phyloP scores from a whole-genome alignment of 495 filamentous ascomycete species.

The Trichoderma orchidacearum region DNA sequence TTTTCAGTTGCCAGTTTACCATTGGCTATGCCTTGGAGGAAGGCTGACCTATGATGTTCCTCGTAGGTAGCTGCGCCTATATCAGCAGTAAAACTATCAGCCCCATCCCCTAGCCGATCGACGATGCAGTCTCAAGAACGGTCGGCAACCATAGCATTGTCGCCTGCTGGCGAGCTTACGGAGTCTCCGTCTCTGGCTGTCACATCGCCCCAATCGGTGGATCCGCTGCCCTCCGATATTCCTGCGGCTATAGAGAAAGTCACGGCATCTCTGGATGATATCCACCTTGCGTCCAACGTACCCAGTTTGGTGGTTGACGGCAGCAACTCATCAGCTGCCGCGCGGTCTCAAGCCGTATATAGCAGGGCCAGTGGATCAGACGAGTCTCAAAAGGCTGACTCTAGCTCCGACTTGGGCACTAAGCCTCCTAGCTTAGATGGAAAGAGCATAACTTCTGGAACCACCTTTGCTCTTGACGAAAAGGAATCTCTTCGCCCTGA shows the following conservation, averaged over 20 bases:
- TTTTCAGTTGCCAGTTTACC: background rate
- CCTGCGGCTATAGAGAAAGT: constrained; percentile 10
- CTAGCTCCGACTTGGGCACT: constrained; percentile 59
- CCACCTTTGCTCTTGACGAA: constrained; percentile 85
- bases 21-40: background rate
- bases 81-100: constrained; percentile 26
- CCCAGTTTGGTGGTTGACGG: constrained; percentile 38
- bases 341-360: constrained; percentile 4
- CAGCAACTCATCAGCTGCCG: constrained; percentile 12
- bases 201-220: background rate
- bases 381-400: constrained; percentile 42
- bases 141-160: background rate
- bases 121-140: background rate
- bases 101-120: constrained; percentile 14
- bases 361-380: constrained; percentile 29
- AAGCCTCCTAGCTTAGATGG: constrained; percentile 82
- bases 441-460: constrained; percentile 82
- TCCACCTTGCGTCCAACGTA: constrained; percentile 20
- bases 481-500: constrained; percentile 88
- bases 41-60: constrained; percentile 4
- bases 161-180: background rate
- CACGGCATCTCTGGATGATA: constrained; percentile 20
- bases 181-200: constrained; percentile 5
- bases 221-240: background rate
- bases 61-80: constrained; percentile 41